Base-by-base conservation (phyloP, 2,329 filamentous ascomycete species). In the Cordyceps farinosa region DNA sequence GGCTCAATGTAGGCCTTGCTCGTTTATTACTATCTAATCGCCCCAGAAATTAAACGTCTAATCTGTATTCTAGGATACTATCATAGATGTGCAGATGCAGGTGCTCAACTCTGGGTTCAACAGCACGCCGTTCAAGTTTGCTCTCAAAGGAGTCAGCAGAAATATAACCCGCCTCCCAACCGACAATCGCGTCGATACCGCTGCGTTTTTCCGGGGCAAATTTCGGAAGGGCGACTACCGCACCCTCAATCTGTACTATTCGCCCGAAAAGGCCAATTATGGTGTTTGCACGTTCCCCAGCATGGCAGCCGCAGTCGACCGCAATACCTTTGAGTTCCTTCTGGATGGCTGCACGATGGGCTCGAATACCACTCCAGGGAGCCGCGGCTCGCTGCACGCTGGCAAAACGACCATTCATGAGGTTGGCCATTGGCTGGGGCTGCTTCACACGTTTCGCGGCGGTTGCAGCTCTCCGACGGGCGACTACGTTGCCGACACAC, bases 371-470 rank as follows among this genome's bases (percentile, higher is more conserved):
- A 70, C 78, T 15, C 77, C 76, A 15, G 77, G 75, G 13, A 75
- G 78, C 55, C 15, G 42, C n/a, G 55, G 42, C 42, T 73, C 78
- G 66, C 76, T 69, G 65, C 70, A 74, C 67, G 67, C 70, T 22
- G 73, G 74, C 34, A 71, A 70, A 66, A 74, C 73, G 2, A 67
- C 66, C 38, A 69, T 67, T 42, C 79, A 81, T 71, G 80, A 82
- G 70, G 71, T 78, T 45, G 80, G 80, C n/a, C 79, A 82, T 72
- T 82, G 79, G 79, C 70, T 82, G 61, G 79, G 79, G 59, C 74
- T 82, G 30, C 75, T 73, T 68, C 79, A 82, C 71, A 80, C 79
- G 53, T 82, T 82, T 70, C 69, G 80, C 64, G 78, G 76, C 45
- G 77, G 76, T 64, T 76, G 76, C 67, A 17, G 11, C 42, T 69